Conservation (phyloP, 73 alveolate genomes). For the Breviolum minutum region DNA sequence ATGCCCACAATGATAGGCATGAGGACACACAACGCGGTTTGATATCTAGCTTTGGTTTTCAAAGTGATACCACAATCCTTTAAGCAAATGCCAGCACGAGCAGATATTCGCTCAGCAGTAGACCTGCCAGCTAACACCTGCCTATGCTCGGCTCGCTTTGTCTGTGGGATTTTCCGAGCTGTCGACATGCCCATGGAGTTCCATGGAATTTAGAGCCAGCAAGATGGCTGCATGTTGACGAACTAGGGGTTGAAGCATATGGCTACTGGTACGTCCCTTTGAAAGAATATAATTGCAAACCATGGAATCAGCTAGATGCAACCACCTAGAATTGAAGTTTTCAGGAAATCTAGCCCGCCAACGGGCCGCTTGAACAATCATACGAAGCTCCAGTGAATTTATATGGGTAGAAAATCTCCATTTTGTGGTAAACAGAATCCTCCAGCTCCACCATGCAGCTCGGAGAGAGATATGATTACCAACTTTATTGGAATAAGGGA, state of each 20-base stretch:
- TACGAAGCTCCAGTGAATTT: not conserved
- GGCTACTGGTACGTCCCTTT: not conserved
- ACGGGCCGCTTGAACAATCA: not conserved
- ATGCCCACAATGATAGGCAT: not conserved
- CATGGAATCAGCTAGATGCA: not conserved
- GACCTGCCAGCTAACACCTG: not conserved
- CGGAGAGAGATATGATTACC: not conserved
- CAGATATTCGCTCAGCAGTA: not conserved
- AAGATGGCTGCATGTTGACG: not conserved
- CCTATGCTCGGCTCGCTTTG: not conserved
- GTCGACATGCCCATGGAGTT: too few species aligned
- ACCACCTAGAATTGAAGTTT: not conserved
- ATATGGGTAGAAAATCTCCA: not conserved
- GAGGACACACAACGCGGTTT: not conserved
- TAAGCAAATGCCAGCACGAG: not conserved
- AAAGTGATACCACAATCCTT: not conserved
- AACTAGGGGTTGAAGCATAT: not conserved
- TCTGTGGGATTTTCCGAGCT: conserved; percentile 12
- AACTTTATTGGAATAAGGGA: too few species aligned
- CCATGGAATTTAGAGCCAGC: not conserved
- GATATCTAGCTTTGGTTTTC: not conserved
- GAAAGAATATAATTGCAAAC: too few species aligned
- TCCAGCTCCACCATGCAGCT: not conserved
- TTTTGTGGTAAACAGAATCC: not conserved
- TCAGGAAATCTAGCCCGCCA: not conserved